Percentiles rank a stretch among this genome's conserved stretches.
These are phyloP conservation scores for Amanita pallidorosea DNA, from an alignment of 768 basidiomycete species.

Conservation along the genomic window DNA sequence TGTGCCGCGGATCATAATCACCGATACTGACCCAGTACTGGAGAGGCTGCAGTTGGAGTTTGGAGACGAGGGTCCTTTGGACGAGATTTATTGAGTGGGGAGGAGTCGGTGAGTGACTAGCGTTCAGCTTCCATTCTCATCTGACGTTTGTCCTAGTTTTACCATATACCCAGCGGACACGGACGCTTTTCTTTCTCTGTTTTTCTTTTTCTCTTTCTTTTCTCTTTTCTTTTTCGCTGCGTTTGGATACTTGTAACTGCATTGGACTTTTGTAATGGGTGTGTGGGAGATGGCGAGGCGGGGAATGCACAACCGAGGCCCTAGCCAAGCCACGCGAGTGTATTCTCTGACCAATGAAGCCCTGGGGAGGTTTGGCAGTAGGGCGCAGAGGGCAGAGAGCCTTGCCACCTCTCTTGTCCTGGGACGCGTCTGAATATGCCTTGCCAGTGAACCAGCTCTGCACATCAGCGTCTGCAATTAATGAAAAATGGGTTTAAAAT, in stretches of 20 bases:
- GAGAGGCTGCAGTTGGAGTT: too few species aligned
- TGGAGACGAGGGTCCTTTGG: background rate
- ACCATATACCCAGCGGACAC: background rate
- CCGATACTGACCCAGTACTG: too few species aligned
- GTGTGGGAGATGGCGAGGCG: background rate
- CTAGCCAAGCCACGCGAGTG: background rate
- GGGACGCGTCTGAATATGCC: background rate
- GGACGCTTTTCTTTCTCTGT: background rate
- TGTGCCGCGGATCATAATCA: background rate
- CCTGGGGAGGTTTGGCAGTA: background rate
- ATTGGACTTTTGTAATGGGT: background rate
- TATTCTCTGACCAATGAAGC: background rate
- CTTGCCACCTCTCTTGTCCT: background rate
- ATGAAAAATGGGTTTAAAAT: background rate
- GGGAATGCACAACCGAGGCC: background rate
- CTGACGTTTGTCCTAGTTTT: background rate
- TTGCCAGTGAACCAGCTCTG: background rate
- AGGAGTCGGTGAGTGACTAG: background rate
- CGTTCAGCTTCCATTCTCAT: background rate
- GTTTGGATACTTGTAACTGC: background rate
- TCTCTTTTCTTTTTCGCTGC: background rate
- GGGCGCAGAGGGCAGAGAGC: background rate
- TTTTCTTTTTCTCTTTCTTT: background rate
- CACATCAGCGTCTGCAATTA: background rate
- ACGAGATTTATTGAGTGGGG: background rate